Evolutionary conservation across 306 rosid genomes (phyloP), one percentile per base, ranked within the genome.

Genomic region (Vicia faba): DNA sequence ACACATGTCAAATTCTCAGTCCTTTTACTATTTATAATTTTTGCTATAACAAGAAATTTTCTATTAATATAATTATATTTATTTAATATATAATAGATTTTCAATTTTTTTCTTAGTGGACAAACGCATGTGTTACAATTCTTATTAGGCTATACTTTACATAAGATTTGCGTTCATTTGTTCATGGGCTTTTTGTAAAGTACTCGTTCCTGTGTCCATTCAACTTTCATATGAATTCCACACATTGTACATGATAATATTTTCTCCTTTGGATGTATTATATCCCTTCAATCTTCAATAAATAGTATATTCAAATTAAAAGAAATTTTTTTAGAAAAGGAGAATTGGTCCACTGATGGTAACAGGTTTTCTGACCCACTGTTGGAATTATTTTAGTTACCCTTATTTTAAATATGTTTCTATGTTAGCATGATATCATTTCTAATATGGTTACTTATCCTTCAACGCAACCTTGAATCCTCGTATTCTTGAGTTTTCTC

Each of bases 191-290:
- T n/a, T n/a, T n/a, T n/a, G n/a, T n/a, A n/a, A n/a, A n/a, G n/a
- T n/a, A n/a, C n/a, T n/a, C n/a, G n/a, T n/a, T n/a, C n/a, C n/a
- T n/a, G n/a, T n/a, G n/a, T n/a, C n/a, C n/a, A n/a, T n/a, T n/a
- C n/a, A n/a, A n/a, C n/a, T n/a, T n/a, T n/a, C n/a, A n/a, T 31
- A 40, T 53, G 53, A 41, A 53, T 19, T 43, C 40, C 2, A 28
- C 65, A 44, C 18, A 33, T 36, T 29, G 29, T 36, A 46, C 59
- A n/a, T 16, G 20, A 26, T 16, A 33, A n/a, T 45, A 40, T 64
- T 69, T 43, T 76, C 38, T 75, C 50, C 35, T 6, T 7, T 62
- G n/a, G n/a, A 54, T 57, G 53, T 11, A 23, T 16, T 56, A 36
- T 18, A 39, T 28, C 45, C 45, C 11, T 25, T 26, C 35, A 58